A percentile compares a stretch with the other conserved stretches of the same genome.
Conservation (phyloP, 179 eudicot genomes). For the Dionaea muscipula region DNA sequence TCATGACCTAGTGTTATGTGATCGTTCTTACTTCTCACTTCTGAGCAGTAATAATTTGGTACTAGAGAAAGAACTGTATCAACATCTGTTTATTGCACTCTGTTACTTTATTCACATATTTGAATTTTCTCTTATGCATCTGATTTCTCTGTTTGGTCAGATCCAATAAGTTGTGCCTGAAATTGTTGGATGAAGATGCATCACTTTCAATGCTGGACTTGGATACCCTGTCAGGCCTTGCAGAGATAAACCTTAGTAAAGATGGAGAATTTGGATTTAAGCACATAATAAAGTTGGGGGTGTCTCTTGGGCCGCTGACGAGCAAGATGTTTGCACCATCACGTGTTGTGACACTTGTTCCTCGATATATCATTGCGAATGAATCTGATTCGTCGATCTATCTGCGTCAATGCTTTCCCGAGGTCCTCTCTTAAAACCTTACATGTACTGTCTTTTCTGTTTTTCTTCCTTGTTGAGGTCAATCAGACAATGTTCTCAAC, state of each 20-base stretch:
- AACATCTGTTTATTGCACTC: too few species aligned
- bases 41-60: not conserved
- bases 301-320: constrained; percentile 54
- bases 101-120: too few species aligned
- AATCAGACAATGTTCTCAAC: not conserved
- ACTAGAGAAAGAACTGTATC: not conserved
- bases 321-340: constrained; percentile 41
- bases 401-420: constrained; percentile 61
- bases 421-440: constrained; percentile 37
- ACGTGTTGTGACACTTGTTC: constrained; percentile 51
- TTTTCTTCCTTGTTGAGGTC: not conserved
- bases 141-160: constrained; percentile 24
- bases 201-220: constrained; percentile 56
- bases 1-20: too few species aligned
- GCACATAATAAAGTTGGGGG: constrained; percentile 55
- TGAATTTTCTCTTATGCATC: not conserved
- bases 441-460: constrained; percentile 2
- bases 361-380: constrained; percentile 67
- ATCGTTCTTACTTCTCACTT: too few species aligned
- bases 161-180: constrained; percentile 49
- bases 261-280: constrained; percentile 34
- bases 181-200: constrained; percentile 51
- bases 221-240: constrained; percentile 80
- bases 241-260: constrained; percentile 60
- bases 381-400: constrained; percentile 53